Base-by-base conservation (phyloP, 352 stramenopile species). In the Saprolegnia diclina region DNA sequence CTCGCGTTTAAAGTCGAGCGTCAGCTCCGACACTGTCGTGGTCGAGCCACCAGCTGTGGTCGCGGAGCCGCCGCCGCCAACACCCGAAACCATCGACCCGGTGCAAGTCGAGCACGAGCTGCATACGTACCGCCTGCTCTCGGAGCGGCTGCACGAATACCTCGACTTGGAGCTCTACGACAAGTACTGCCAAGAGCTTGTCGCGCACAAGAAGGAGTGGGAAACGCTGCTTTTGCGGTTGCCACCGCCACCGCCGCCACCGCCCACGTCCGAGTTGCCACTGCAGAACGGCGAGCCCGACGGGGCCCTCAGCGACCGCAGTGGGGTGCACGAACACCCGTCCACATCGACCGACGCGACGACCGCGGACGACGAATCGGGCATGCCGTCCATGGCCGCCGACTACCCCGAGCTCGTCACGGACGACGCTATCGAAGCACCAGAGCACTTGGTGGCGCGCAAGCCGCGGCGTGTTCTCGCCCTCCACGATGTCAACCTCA, bases 401-500 rank as follows among this genome's bases (percentile, higher is more conserved):
- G 52, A 59, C 52, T 59, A 59, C 35, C 52, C 52, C 35, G 52
- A 59, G 35, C 52, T 4, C 3, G 35, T 24, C 13, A 9, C 24
- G 3, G 35, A 59, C 19, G 52, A 59, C 13, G 11, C 9, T 3
- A 3, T 9, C 19, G 52, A 16, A 10, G 24, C 13, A 7, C 35
- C 35, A 1, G 13, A 26, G 3, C 24, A 26, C 13, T 1, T 59
- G 35, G 18, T n/a, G 4, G 9, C 14, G 45, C 40, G 0, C 7
- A 69, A 69, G 37, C 14, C 32, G 10, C 21, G 54, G n/a, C 63
- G 63, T 4, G 7, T 63, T 4, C 50, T 69, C 13, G 42, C 37
- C 4, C 37, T 91, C 9, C 46, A 92, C 0, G 84, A 94, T 18
- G 63, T 91, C 26, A 65, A 74, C 0, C 73, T 92, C 35, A 65